Evolutionary conservation across 1,284 basidiomycete genomes (phyloP).

Genomic region (Leccinum angustisporum): DNA sequence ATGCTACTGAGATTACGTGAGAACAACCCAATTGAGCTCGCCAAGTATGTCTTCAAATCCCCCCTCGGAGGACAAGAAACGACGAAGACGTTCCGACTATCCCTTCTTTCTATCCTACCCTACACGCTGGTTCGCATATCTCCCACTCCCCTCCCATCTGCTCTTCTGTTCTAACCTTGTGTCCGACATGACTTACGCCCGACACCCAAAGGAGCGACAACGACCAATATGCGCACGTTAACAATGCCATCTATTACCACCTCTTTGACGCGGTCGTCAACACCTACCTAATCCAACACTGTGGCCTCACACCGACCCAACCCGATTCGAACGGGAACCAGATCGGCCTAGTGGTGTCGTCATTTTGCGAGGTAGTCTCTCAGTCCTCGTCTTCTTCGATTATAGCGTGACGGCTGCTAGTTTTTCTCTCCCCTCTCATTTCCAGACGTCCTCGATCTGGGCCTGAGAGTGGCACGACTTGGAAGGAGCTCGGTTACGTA

Average conservation of each 20-base stretch:
- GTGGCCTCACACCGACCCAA: constrained; percentile 49
- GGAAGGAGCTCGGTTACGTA: constrained; percentile 74
- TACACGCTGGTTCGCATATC: constrained; percentile 62
- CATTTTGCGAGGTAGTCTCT: constrained; percentile 54
- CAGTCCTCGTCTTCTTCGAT: neutral
- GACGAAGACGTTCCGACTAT: constrained; percentile 52
- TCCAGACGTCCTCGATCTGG: constrained; percentile 64
- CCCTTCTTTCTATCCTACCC: constrained; percentile 58
- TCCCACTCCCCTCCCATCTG: neutral
- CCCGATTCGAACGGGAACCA: constrained; percentile 36
- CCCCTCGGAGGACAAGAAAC: constrained; percentile 24
- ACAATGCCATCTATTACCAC: constrained; percentile 78
- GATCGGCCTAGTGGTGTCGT: constrained; percentile 74
- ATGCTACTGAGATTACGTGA: neutral
- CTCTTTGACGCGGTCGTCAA: constrained; percentile 78
- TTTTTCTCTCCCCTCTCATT: constrained; percentile 71
- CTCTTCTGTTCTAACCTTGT: constrained; percentile 7
- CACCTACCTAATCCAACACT: constrained; percentile 63
- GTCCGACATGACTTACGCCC: neutral
- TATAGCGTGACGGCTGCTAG: constrained; percentile 22
- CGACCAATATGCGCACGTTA: constrained; percentile 77
- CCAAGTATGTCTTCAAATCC: neutral
- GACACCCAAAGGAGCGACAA: constrained; percentile 65
- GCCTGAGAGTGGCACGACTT: constrained; percentile 60
- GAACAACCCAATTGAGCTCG: neutral